A percentile compares a stretch with the other conserved stretches of the same genome.
These are phyloP conservation scores for Xerocomus brunneocitrinus DNA, from an alignment of 768 basidiomycete genomes.

Conservation along the genomic window DNA sequence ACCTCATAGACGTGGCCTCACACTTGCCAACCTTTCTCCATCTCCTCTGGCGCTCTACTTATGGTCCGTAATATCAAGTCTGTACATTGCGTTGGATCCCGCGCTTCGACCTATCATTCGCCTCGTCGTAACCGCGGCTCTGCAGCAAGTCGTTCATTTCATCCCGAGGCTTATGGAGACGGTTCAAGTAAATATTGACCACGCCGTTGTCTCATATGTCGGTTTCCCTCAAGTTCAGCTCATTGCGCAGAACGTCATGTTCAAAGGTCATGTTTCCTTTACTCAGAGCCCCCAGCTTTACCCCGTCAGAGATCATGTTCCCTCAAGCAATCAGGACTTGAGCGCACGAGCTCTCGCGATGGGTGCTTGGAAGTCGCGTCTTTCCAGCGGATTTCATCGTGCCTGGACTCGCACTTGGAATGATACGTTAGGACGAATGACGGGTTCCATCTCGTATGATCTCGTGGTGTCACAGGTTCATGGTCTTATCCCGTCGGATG, in stretches of 20 bases:
- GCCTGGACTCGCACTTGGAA: constrained; percentile 70
- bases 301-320: constrained; percentile 9
- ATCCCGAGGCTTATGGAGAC: constrained; percentile 67
- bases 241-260: constrained; percentile 43
- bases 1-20: constrained; percentile 40
- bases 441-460: constrained; percentile 50
- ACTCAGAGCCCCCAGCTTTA: constrained; percentile 40
- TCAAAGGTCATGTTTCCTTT: constrained; percentile 55
- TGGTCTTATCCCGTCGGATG: constrained; percentile 35
- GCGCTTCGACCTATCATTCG: constrained; percentile 59
- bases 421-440: constrained; percentile 61
- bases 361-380: constrained; percentile 59
- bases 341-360: constrained; percentile 41
- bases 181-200: constrained; percentile 62
- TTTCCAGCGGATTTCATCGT: constrained; percentile 56
- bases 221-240: constrained; percentile 51
- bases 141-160: constrained; percentile 58
- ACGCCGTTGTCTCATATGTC: constrained; percentile 46
- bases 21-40: constrained; percentile 35
- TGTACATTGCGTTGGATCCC: constrained; percentile 52
- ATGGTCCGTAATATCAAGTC: constrained; percentile 29
- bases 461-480: constrained; percentile 46
- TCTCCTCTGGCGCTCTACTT: constrained; percentile 34
- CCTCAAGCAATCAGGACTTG: constrained; percentile 13
- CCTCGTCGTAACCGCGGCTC: constrained; percentile 44